phyloP scores from a whole-genome alignment of 352 stramenopile species.

The Heterotrichella gracilis region DNA sequence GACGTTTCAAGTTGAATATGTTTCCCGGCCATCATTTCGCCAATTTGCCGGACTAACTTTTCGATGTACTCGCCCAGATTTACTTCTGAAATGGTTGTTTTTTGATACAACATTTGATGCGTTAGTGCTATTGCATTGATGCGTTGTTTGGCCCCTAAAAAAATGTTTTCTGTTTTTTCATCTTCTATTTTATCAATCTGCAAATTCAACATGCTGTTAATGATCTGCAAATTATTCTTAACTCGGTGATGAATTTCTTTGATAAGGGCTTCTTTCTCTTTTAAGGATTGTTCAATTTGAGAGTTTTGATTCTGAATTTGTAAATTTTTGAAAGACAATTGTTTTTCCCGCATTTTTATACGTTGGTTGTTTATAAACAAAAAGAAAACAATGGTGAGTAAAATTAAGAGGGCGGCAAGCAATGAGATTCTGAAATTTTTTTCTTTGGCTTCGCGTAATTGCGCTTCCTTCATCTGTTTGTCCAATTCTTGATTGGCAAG shows the following conservation, averaged over 20 bases:
- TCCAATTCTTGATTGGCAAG: not conserved
- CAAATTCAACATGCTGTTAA: not conserved
- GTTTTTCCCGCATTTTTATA: not conserved
- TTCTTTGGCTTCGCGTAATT: not conserved
- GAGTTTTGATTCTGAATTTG: not conserved
- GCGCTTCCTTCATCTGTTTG: not conserved
- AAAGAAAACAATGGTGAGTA: not conserved
- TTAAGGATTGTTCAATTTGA: not conserved
- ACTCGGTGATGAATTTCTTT: slow-evolving; percentile 2
- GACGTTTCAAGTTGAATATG: not conserved
- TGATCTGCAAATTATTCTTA: slow-evolving; percentile 9
- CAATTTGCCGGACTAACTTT: not conserved
- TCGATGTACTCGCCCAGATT: not conserved
- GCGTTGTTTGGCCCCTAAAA: not conserved
- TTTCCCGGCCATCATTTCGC: not conserved
- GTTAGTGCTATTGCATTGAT: not conserved
- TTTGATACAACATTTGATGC: slow-evolving; percentile 6
- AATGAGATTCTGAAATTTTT: not conserved
- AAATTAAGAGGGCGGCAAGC: not conserved
- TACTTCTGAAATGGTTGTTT: not conserved
- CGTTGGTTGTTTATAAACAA: not conserved
- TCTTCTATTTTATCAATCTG: not conserved
- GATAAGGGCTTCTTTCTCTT: not conserved
- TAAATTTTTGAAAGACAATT: not conserved
- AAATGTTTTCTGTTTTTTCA: not conserved